Conservation (phyloP, 148 eudicot species). For the Fagopyrum homotropicum region DNA sequence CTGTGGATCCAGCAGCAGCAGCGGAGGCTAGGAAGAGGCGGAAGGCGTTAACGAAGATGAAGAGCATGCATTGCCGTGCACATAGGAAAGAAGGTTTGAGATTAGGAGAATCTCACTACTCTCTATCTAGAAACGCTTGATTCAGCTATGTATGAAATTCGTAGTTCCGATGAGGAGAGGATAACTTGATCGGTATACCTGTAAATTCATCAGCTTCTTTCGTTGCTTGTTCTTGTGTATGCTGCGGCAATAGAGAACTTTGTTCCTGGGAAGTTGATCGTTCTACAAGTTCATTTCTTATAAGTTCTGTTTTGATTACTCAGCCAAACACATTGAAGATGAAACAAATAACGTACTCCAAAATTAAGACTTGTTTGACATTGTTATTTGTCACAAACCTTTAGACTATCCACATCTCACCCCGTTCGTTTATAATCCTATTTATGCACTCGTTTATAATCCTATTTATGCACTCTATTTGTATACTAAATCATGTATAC, state of each 20-base stretch:
- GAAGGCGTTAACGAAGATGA: conserved; percentile 51
- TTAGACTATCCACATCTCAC: too few species aligned
- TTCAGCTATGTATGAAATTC: not conserved
- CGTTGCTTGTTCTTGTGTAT: not conserved
- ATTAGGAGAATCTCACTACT: not conserved
- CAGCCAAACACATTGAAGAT: too few species aligned
- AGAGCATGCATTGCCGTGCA: conserved; percentile 28
- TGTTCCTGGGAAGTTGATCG: not conserved
- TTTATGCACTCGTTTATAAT: too few species aligned
- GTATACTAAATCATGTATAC: too few species aligned
- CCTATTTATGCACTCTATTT: too few species aligned
- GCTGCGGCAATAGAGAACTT: not conserved
- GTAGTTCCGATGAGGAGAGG: not conserved
- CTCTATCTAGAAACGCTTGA: not conserved
- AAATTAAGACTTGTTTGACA: too few species aligned
- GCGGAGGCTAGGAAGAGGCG: conserved; percentile 69
- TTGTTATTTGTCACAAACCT: too few species aligned
- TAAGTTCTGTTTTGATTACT: not conserved
- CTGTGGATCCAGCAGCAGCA: conserved; percentile 32
- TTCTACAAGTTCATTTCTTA: not conserved
- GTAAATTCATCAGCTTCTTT: conserved; percentile 6
- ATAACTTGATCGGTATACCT: not conserved
- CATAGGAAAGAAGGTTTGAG: conserved; percentile 7
- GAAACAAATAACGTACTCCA: too few species aligned
- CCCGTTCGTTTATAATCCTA: too few species aligned